Percentiles rank a stretch among this genome's conserved stretches.
These are phyloP conservation scores for Ustilago esculenta DNA, from an alignment of 1,284 basidiomycete genomes.

Conservation along the genomic window DNA sequence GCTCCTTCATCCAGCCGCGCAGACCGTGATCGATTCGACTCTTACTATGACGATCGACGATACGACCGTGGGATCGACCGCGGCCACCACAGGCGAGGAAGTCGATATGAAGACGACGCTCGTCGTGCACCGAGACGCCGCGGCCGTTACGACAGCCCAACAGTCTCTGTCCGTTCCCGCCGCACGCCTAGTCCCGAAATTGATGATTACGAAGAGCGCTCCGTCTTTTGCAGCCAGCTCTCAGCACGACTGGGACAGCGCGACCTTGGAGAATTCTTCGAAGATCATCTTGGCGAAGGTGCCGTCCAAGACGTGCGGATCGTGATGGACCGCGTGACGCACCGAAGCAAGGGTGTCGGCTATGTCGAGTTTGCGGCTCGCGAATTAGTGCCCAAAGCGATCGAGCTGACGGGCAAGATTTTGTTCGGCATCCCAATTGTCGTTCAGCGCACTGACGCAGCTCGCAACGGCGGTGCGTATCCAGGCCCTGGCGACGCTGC, in stretches of 20 bases:
- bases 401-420: slow-evolving; percentile 87
- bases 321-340: slow-evolving; percentile 89
- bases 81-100: slow-evolving; percentile 12
- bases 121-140: slow-evolving; percentile 23
- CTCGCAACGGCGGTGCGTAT: slow-evolving; percentile 76
- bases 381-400: slow-evolving; percentile 88
- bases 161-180: slow-evolving; percentile 32
- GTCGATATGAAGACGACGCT: slow-evolving; percentile 31
- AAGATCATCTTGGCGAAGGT: slow-evolving; percentile 88
- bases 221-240: slow-evolving; percentile 97
- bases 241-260: slow-evolving; percentile 91
- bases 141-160: slow-evolving; percentile 33
- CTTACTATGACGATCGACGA: slow-evolving; percentile 45
- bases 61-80: slow-evolving; percentile 22
- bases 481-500: slow-evolving; percentile 13
- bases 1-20: slow-evolving; percentile 27
- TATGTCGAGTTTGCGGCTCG: slow-evolving; percentile 94
- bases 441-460: slow-evolving; percentile 94
- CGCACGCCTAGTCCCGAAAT: slow-evolving; percentile 54
- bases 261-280: slow-evolving; percentile 98
- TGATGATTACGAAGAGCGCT: slow-evolving; percentile 79
- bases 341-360: slow-evolving; percentile 93
- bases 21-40: slow-evolving; percentile 34
- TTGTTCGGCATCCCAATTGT: slow-evolving; percentile 98
- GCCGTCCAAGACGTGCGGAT: slow-evolving; percentile 93